Percentiles rank a stretch among this genome's conserved stretches.
phyloP scores from a whole-genome alignment of 768 basidiomycete species.

The Asterophora parasitica region DNA sequence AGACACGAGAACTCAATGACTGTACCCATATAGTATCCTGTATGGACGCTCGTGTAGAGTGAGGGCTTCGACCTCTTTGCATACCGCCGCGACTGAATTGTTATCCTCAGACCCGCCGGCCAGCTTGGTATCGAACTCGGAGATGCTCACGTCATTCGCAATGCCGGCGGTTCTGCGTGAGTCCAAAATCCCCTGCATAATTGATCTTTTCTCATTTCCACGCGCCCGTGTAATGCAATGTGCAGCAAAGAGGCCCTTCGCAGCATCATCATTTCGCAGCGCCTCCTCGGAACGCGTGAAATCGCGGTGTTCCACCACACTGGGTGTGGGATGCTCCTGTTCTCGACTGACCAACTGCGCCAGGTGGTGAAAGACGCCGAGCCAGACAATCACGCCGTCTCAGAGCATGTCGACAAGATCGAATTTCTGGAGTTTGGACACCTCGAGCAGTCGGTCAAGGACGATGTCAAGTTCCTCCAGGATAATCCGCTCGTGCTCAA shows the following conservation, averaged over 20 bases:
- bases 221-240: neutral
- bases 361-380: slow-evolving; percentile 43
- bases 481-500: slow-evolving; percentile 50
- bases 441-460: slow-evolving; percentile 49
- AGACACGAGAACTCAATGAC: neutral
- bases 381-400: slow-evolving; percentile 28
- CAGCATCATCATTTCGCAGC: slow-evolving; percentile 67
- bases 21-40: slow-evolving; percentile 44
- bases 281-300: slow-evolving; percentile 64
- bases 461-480: slow-evolving; percentile 55
- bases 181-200: slow-evolving; percentile 18
- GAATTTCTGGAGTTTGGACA: slow-evolving; percentile 52
- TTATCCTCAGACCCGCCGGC: slow-evolving; percentile 41
- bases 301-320: slow-evolving; percentile 69
- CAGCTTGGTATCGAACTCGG: slow-evolving; percentile 61
- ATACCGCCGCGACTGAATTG: neutral
- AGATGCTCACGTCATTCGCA: slow-evolving; percentile 69
- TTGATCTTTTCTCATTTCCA: neutral
- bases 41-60: slow-evolving; percentile 76
- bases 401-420: slow-evolving; percentile 34
- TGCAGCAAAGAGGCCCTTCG: slow-evolving; percentile 59
- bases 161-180: slow-evolving; percentile 65
- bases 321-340: slow-evolving; percentile 69
- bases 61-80: slow-evolving; percentile 11
- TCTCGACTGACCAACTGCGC: slow-evolving; percentile 47